Evolutionary conservation across 2,329 filamentous ascomycete genomes (phyloP), one percentile per base, ranked within the genome.

Genomic region (Aureobasidium sp.): DNA sequence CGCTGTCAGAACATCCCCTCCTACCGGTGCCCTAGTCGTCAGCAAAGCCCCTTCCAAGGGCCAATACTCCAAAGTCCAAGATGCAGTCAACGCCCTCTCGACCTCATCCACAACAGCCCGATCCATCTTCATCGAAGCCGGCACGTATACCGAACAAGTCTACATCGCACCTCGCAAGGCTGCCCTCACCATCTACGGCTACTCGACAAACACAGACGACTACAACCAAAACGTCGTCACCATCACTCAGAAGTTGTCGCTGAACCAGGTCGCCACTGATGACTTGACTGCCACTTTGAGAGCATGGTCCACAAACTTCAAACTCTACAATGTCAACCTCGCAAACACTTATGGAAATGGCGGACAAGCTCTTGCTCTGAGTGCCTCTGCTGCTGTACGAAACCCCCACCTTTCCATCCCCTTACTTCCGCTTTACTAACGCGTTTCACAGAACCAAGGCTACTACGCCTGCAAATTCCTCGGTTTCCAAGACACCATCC

Each of bases 251-350:
- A 72, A 70, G 44, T 73, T 75, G 61, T 76, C 75, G 63, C 81
- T 82, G 54, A 76, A 78, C 21, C 72, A 78, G 61, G 75, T 75
- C 0, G 65, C 77, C 44, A 79, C 70, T 66, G 82, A 87, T 64
- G 85, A 87, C 64, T 69, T 71, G 62, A 85, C 79, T 5, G 78
- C 73, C 3, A 82, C 80, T 1, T 70, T 81, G n/a, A 75, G 79
- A 13, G 78, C 76, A 9, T 72, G 70, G 66, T 77, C 80, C 0
- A 68, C 71, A 6, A 78, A 82, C 66, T 78, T 86, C 62, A 81
- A 80, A 66, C 73, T 86, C 21, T 88, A 87, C 75, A 87, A 87
- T 65, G 76, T 88, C 69, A 83, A 85, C 68, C 73, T 84, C 3
- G 77, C 76, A 55, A 83, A 83, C 55, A 72, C 70, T 16, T 72